Evolutionary conservation across 139 green algal genomes (phyloP), one percentile per base, ranked within the genome.

Genomic region (Trebouxia sp.): DNA sequence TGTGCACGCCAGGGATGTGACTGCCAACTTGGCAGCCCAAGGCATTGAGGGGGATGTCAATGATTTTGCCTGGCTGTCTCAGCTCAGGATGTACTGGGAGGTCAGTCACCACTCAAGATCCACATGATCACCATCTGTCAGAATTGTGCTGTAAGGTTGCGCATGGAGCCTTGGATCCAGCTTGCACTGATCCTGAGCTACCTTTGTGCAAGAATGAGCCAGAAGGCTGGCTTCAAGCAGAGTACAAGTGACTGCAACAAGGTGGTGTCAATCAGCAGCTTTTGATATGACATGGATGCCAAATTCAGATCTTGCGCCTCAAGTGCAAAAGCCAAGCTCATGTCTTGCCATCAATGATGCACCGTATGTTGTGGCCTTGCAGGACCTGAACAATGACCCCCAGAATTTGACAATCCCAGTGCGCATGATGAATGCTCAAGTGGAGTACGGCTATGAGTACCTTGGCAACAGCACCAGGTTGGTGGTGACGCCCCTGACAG

Each of bases 361-460:
- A 69, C 56, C 56, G 14, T 69, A 38, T 22, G 9, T 50, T 3
- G 7, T 50, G 30, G 12, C 24, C 28, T 17, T 45, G 42, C 69
- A 80, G 83, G 83, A 88, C 28, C 24, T 80, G 35, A 65, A 83
- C n/a, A 81, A 84, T 15, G 83, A 91, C 45, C 56, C 84, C 20
- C 81, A 86, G 8, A 80, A 89, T 17, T 56, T 82, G 76, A 92
- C 84, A 10, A 85, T 93, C 32, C 85, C 89, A 66, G 87, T 95
- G 56, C 83, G 89, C 50, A 95, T 95, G 91, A 93, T 95, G 89
- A 92, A 93, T 81, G 89, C 90, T 14, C 79, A 87, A 77, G 86
- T 92, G 41, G 85, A 92, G 78, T 95, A 95, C 79, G 92, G 92
- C 28, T 94, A 95, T 75, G 91, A 95, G 87, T 95, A 95, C 85